A percentile compares a stretch with the other conserved stretches of the same genome.
Evolutionary conservation across 2,329 filamentous ascomycete species (phyloP).

Genomic region (Tolypocladium ovalisporum): DNA sequence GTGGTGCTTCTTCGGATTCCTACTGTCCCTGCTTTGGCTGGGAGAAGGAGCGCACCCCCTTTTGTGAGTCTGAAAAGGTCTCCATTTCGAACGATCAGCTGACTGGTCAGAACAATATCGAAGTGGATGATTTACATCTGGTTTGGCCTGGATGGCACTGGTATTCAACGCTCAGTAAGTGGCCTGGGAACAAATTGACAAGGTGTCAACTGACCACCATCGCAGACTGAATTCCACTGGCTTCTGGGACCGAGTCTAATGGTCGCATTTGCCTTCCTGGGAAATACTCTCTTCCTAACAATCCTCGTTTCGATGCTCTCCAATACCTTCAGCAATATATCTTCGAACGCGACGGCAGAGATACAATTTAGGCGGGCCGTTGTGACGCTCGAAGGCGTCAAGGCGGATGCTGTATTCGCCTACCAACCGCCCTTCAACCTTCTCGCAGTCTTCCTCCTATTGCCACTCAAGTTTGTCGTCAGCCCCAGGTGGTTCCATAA

Average conservation of each 20-base stretch:
- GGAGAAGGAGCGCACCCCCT: conserved; percentile 51
- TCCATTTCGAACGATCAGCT: neutral
- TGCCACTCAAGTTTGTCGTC: conserved; percentile 68
- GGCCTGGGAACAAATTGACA: neutral
- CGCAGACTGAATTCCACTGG: conserved; percentile 60
- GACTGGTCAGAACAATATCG: conserved; percentile 47
- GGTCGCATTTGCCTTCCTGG: conserved; percentile 75
- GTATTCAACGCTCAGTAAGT: conserved; percentile 45
- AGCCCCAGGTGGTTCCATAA: conserved; percentile 85
- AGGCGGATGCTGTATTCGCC: conserved; percentile 72
- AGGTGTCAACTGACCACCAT: neutral
- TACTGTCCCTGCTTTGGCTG: conserved; percentile 71
- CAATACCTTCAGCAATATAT: conserved; percentile 73
- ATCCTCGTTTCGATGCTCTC: conserved; percentile 80
- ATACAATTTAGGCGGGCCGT: conserved; percentile 75
- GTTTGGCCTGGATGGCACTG: conserved; percentile 72
- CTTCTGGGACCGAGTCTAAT: conserved; percentile 70
- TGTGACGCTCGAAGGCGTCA: conserved; percentile 75
- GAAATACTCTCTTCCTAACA: conserved; percentile 81
- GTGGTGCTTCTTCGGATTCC: conserved; percentile 78
- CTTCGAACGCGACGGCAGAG: conserved; percentile 67
- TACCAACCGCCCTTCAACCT: conserved; percentile 81
- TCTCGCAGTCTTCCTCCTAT: conserved; percentile 59
- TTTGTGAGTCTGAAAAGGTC: conserved; percentile 28
- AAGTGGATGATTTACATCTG: conserved; percentile 94